phyloP scores from a whole-genome alignment of 1,284 basidiomycete genomes.

The Apiotrichum domesticum region DNA sequence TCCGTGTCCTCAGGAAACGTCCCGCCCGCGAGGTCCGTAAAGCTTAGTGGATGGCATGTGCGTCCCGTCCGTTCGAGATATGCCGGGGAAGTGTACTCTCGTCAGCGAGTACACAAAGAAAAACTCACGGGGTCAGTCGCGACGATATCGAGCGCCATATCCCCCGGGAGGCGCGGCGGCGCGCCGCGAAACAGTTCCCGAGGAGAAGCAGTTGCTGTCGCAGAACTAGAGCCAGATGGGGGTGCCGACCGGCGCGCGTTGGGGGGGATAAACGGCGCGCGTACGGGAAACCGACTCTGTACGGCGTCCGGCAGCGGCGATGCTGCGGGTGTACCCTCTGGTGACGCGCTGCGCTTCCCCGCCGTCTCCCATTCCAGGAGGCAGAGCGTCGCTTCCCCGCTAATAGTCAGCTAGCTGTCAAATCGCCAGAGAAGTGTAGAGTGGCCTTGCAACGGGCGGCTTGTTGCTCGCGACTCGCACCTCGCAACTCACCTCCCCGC shows the following conservation, averaged over 20 bases:
- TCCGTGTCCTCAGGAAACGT: constrained; percentile 39
- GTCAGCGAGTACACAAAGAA: background rate
- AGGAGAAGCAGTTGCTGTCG: too few species aligned
- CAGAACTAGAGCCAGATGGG: background rate
- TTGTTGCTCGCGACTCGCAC: too few species aligned
- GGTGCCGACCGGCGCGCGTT: constrained; percentile 17
- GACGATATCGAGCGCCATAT: constrained; percentile 24
- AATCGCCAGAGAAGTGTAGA: background rate
- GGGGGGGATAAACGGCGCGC: constrained; percentile 36
- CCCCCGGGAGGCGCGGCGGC: constrained; percentile 14
- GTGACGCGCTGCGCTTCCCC: constrained; percentile 8
- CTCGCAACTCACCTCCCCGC: constrained; percentile 49
- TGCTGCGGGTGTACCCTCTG: background rate
- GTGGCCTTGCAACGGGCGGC: too few species aligned
- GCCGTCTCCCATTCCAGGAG: constrained; percentile 41
- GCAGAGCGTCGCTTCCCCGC: constrained; percentile 46
- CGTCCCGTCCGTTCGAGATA: constrained; percentile 52
- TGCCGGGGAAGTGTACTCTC: constrained; percentile 54
- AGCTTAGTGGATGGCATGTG: constrained; percentile 53
- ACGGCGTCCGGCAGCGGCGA: background rate
- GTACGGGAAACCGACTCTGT: constrained; percentile 5
- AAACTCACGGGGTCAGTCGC: constrained; percentile 49
- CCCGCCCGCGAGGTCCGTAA: constrained; percentile 54
- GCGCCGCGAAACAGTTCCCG: background rate
- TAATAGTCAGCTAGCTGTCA: constrained; percentile 12